These are phyloP conservation scores for Fusarium pilosicola DNA, from an alignment of 2,329 filamentous ascomycete species.

Conservation along the genomic window DNA sequence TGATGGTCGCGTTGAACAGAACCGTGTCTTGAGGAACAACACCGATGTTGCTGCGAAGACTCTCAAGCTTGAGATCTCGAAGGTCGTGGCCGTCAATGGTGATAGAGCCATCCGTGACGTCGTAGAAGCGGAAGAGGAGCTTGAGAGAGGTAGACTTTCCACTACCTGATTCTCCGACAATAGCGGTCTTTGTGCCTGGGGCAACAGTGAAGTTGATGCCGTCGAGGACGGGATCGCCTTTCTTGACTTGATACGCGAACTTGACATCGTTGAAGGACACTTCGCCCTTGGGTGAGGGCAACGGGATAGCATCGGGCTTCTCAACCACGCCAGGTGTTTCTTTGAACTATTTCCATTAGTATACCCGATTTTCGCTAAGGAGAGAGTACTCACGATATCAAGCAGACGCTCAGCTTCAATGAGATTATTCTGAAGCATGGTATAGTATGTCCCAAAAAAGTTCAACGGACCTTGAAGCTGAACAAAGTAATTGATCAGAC, in stretches of 20 bases:
- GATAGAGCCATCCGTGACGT: conserved; percentile 57
- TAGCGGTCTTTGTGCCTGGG: conserved; percentile 57
- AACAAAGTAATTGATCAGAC: conserved; percentile 67
- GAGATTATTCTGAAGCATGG: conserved; percentile 57
- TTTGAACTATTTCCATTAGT: conserved; percentile 50
- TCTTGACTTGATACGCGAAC: conserved; percentile 56
- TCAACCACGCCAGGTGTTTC: conserved; percentile 56
- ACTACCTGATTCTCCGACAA: conserved; percentile 58
- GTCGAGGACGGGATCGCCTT: conserved; percentile 50
- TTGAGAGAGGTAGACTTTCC: conserved; percentile 61
- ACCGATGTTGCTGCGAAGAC: conserved; percentile 54
- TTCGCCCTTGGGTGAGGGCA: conserved; percentile 49
- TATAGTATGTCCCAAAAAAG: conserved; percentile 65
- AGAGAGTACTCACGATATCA: conserved; percentile 49
- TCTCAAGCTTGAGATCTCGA: conserved; percentile 52
- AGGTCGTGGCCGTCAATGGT: conserved; percentile 59
- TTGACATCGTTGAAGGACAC: conserved; percentile 55
- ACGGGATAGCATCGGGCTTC: conserved; percentile 50
- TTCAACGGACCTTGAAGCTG: conserved; percentile 70
- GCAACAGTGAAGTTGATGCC: conserved; percentile 55
- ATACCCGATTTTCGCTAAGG: fast-evolving
- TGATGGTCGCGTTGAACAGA: conserved; percentile 64
- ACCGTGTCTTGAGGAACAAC: conserved; percentile 58
- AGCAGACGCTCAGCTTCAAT: conserved; percentile 59
- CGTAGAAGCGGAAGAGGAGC: conserved; percentile 63